A percentile compares a stretch with the other conserved stretches of the same genome.
Conservation (phyloP, 768 basidiomycete genomes). For the Termitomyces sp. region DNA sequence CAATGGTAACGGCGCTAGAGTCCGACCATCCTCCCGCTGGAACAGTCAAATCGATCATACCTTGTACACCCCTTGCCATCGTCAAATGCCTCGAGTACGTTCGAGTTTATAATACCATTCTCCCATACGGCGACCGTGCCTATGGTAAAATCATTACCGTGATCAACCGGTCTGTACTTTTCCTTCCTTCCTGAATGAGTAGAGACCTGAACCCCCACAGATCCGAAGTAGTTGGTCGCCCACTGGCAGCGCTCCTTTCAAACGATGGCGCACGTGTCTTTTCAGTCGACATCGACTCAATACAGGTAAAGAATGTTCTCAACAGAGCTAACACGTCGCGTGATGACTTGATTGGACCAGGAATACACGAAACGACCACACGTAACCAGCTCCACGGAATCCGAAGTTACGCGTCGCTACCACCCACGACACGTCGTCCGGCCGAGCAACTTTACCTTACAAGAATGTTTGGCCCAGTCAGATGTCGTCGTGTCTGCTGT, state of each 20-base stretch:
- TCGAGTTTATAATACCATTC: conserved; percentile 88
- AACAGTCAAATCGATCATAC: conserved; percentile 92
- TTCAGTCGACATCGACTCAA: conserved; percentile 92
- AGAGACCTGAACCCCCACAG: conserved; percentile 31
- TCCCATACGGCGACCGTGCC: conserved; percentile 92
- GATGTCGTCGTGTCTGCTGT: conserved; percentile 97
- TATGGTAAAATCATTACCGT: conserved; percentile 92
- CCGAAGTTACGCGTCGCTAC: conserved; percentile 45
- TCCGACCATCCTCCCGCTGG: conserved; percentile 71
- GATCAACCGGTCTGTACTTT: conserved; percentile 72
- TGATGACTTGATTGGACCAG: conserved; percentile 15
- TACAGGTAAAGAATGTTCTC: conserved; percentile 48
- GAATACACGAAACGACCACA: conserved; percentile 93
- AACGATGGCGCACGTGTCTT: conserved; percentile 97
- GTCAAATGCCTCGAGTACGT: conserved; percentile 91
- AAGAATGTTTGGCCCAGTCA: conserved; percentile 76
- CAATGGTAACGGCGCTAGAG: conserved; percentile 25
- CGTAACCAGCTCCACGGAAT: conserved; percentile 25
- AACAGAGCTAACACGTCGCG: not conserved
- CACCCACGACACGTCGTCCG: conserved; percentile 83
- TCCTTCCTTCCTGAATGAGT: not conserved
- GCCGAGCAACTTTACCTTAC: conserved; percentile 58
- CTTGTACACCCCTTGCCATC: conserved; percentile 94
- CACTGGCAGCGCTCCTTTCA: conserved; percentile 89
- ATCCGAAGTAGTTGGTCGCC: conserved; percentile 95